Evolutionary conservation across 768 basidiomycete genomes (phyloP), one percentile per base, ranked within the genome.

Genomic region (Dioszegia crocea): DNA sequence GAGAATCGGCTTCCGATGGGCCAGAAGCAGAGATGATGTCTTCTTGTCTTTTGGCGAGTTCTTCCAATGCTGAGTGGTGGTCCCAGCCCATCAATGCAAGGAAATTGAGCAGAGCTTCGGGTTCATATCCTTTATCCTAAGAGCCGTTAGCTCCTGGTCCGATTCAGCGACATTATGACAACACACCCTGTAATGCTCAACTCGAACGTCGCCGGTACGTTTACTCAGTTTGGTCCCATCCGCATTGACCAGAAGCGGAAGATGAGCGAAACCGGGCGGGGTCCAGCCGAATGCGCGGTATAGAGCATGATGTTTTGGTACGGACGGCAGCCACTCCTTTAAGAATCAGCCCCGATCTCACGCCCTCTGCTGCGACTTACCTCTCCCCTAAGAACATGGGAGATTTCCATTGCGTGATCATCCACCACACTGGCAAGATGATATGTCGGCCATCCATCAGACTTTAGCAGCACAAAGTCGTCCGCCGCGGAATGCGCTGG

Each of bases 151-250:
- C n/a, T n/a, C n/a, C n/a, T n/a, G n/a, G n/a, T n/a, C n/a, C n/a
- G n/a, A n/a, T n/a, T n/a, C n/a, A n/a, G n/a, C n/a, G n/a, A n/a
- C n/a, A n/a, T n/a, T n/a, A n/a, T n/a, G n/a, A n/a, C n/a, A n/a
- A n/a, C n/a, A n/a, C 70, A 91, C 93, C 60, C 89, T 88, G 71
- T 90, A 98, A 63, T 91, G 87, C 33, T 85, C 79, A 6, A 96
- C 91, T 33, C 84, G 83, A 1, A 92, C 91, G 67, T 94, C 90
- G 4, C 91, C 92, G 36, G 88, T 86, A 14, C 96, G 83, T 74
- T 98, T 99, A 12, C 89, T 91, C 84, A 99, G 89, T 74, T 99
- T 99, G 5, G 85, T 83, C 0, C 92, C 91, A 73, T 97, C 90
- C 0, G 85, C 80, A 66, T 98, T 97, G 26, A 96, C 80, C 1